Conservation (phyloP, 805 yeast species). For the Teunomyces atbi region DNA sequence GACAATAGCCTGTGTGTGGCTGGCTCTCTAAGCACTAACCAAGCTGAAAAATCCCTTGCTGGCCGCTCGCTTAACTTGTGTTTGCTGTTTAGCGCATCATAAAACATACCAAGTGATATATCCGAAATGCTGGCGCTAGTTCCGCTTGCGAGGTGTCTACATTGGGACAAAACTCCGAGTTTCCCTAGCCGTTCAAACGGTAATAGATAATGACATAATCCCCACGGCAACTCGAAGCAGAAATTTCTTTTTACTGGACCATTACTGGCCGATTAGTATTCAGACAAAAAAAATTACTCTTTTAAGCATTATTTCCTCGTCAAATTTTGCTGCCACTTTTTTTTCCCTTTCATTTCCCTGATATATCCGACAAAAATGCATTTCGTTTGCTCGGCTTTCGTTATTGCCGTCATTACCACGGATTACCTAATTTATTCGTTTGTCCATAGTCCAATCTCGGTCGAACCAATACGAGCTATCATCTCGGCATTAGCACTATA, state of each 20-base stretch:
- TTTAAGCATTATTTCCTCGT: background rate
- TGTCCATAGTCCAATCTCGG: background rate
- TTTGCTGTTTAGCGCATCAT: background rate
- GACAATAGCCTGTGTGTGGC: background rate
- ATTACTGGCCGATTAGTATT: conserved; percentile 1
- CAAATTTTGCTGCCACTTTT: background rate
- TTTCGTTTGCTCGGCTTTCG: background rate
- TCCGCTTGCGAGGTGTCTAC: background rate
- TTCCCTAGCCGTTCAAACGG: conserved; percentile 3
- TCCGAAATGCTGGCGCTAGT: background rate
- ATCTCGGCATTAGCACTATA: background rate
- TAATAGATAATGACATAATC: background rate
- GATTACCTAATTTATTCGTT: background rate
- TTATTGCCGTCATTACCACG: conserved; percentile 1
- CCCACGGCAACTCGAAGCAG: background rate
- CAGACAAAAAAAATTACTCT: background rate
- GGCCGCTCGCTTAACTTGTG: background rate
- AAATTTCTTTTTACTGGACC: conserved; percentile 3
- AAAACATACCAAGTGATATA: background rate
- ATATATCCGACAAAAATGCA: background rate
- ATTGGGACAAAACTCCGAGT: conserved; percentile 1
- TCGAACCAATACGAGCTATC: background rate
- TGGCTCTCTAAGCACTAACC: background rate
- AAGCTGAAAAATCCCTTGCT: background rate
- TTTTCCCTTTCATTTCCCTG: background rate